Conservation (phyloP, 2,329 filamentous ascomycete species). For the Fusarium pseudocircinatum region DNA sequence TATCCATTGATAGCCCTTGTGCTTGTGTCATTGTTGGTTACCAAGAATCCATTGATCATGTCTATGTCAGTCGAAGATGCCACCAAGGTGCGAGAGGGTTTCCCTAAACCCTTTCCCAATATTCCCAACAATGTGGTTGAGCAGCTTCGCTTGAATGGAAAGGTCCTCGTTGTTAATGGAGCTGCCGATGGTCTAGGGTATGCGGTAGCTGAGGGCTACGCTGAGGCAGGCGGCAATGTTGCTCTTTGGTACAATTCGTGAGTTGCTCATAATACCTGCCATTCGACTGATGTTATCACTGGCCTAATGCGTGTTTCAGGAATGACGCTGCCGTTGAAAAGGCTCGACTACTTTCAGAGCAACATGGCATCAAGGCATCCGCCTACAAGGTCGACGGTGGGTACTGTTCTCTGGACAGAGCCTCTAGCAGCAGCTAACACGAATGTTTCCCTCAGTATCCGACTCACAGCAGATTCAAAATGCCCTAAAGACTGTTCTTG, state of each 20-base stretch:
- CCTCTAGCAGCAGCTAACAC: not conserved
- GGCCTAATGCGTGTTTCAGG: not conserved
- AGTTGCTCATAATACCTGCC: not conserved
- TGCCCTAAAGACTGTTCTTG: conserved; percentile 25
- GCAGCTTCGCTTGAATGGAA: conserved; percentile 55
- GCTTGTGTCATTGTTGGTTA: not conserved
- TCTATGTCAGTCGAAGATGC: conserved; percentile 43
- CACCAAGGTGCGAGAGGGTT: conserved; percentile 31
- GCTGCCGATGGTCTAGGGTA: conserved; percentile 57
- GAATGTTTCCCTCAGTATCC: conserved; percentile 47
- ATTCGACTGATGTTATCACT: not conserved
- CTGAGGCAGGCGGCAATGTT: conserved; percentile 55
- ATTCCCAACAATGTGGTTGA: conserved; percentile 53
- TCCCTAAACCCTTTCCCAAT: conserved; percentile 40
- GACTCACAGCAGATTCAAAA: conserved; percentile 45
- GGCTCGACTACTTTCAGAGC: conserved; percentile 46
- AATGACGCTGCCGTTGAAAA: conserved; percentile 50
- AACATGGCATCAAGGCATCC: conserved; percentile 49
- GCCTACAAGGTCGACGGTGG: conserved; percentile 56
- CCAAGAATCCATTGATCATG: conserved; percentile 25
- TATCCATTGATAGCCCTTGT: not conserved
- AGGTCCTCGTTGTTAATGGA: conserved; percentile 55
- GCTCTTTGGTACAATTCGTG: conserved; percentile 49
- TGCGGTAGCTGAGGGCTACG: conserved; percentile 56
- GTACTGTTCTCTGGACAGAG: not conserved